Base-by-base conservation (phyloP, 805 yeast species). In the Candida sakaeoensis region DNA sequence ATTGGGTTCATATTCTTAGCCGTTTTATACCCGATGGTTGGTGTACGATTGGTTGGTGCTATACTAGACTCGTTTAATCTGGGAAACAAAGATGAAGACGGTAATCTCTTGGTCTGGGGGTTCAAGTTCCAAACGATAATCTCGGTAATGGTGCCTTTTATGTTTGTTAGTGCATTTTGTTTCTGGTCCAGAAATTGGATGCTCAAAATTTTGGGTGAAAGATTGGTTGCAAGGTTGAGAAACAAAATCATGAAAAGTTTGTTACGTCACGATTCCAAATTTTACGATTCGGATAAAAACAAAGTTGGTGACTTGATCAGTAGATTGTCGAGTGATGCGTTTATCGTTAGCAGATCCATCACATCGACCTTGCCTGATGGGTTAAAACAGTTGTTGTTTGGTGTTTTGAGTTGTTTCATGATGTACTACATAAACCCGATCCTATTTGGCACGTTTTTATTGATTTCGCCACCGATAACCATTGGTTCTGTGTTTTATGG, bases 161-260 rank as follows among this genome's bases (percentile, higher is more conserved):
- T 68, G 69, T 52, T 55, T 35, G 59, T 60, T 4, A 59, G 67
- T 53, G 73, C 74, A 8, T 56, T 58, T 12, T 68, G 74, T 44
- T 68, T 68, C 49, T 68, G 74, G 74, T 72, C 74, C 16, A 54
- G 74, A 38, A 66, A 65, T 41, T 68, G 73, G 73, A 65, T 60
- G 8, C 52, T 60, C 40, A 61, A 61, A 42, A 48, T 69, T 32
- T 47, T 69, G 26, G 74, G 74, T 3, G 74, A 69, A 51, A 48
- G 74, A 32, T 53, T 69, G 31, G 74, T 68, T 14, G 74, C 74
- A 12, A 47, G 74, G 27, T 59, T 69, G 25, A 52, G 74, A 37
- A 52, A 63, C 19, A 48, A 67, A 28, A 67, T 65, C 5, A 68
- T 68, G 73, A 66, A 67, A 47, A 57, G 61, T 41, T 53, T 69